phyloP scores from a whole-genome alignment of 2,329 filamentous ascomycete species.

The Neonectria coccinea region DNA sequence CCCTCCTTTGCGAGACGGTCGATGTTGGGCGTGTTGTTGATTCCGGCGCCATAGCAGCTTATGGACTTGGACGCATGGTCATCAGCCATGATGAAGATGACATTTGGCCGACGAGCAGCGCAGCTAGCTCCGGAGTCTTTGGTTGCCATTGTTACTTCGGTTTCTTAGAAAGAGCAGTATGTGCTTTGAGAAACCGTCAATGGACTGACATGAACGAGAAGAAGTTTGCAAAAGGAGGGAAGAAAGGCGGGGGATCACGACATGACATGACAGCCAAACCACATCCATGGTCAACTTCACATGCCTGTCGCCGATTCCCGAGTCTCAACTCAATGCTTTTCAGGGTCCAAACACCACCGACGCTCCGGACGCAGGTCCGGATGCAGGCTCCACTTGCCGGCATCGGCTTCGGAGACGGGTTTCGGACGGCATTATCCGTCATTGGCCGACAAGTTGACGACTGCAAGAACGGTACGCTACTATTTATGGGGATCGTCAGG shows the following conservation, averaged over 20 bases:
- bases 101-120: conserved; percentile 36
- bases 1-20: conserved; percentile 62
- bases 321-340: conserved; percentile 27
- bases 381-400: conserved; percentile 24
- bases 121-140: background rate
- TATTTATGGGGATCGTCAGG: background rate
- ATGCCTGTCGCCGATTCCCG: conserved; percentile 30
- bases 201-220: background rate
- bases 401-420: conserved; percentile 25
- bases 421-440: conserved; percentile 20
- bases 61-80: conserved; percentile 65
- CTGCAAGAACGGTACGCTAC: background rate
- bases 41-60: conserved; percentile 60
- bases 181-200: background rate
- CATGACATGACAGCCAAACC: conserved; percentile 12
- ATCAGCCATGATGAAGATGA: conserved; percentile 66
- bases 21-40: conserved; percentile 64
- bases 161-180: background rate
- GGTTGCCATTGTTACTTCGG: conserved; percentile 21
- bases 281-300: conserved; percentile 6
- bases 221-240: conserved; percentile 4
- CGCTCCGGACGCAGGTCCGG: conserved; percentile 27
- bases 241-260: conserved; percentile 10
- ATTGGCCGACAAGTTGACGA: conserved; percentile 22
- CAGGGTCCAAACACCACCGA: conserved; percentile 17